phyloP scores from a whole-genome alignment of 139 green algal genomes.

The Ostreobium quekettii region DNA sequence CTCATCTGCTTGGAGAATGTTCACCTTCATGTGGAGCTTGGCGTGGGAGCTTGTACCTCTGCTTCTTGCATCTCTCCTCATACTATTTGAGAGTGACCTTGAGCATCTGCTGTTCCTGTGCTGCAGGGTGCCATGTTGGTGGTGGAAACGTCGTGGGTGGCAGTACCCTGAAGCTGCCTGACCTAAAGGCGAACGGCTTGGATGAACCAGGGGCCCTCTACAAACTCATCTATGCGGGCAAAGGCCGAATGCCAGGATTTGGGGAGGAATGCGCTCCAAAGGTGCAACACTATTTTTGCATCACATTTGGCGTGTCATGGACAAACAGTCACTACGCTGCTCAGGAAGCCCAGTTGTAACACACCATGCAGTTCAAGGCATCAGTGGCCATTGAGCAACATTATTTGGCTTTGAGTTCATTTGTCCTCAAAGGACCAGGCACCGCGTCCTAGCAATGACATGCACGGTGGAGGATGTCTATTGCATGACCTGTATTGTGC shows the following conservation, averaged over 20 bases:
- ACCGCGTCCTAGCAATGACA: neutral
- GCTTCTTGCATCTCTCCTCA: no score
- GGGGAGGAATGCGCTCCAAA: conserved; percentile 59
- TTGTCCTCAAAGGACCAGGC: neutral
- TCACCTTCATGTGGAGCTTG: no score
- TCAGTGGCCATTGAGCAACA: neutral
- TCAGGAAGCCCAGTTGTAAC: no score
- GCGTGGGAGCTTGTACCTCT: no score
- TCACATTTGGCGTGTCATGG: neutral
- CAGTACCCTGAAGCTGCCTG: conserved; percentile 43
- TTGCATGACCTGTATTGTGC: no score
- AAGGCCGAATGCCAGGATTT: conserved; percentile 73
- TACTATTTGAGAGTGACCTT: no score
- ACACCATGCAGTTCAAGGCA: neutral
- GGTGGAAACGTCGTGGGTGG: conserved; percentile 66
- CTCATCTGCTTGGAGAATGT: no score
- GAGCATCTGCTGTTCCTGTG: no score
- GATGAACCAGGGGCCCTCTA: conserved; percentile 41
- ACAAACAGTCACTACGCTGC: neutral
- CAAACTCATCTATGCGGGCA: conserved; percentile 62
- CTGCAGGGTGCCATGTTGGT: conserved; percentile 63
- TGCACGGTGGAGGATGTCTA: neutral
- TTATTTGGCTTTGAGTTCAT: neutral
- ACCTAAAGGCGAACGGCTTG: conserved; percentile 41
- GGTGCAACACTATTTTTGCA: conserved; percentile 26